These are phyloP conservation scores for Vigna reflexopilosa DNA, from an alignment of 306 rosid species.

Conservation along the genomic window DNA sequence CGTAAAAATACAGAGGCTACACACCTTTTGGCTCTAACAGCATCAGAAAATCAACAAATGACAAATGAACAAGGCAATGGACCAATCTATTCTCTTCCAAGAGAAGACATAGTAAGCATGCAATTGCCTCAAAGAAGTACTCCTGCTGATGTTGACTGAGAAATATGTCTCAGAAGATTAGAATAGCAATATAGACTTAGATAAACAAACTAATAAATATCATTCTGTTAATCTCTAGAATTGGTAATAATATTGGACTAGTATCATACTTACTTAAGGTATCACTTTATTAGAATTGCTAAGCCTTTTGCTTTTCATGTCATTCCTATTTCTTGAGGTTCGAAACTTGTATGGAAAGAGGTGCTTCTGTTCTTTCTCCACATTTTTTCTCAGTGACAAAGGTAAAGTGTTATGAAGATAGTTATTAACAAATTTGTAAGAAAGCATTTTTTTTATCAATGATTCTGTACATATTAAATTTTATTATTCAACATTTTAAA, in stretches of 20 bases:
- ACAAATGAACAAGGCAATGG: conserved; percentile 53
- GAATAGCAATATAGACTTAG: conserved; percentile 33
- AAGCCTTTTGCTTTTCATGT: neutral
- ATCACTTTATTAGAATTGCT: conserved; percentile 34
- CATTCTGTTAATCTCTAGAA: conserved; percentile 37
- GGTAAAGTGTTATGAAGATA: no score
- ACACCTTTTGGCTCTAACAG: conserved; percentile 69
- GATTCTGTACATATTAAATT: no score
- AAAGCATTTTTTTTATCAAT: neutral
- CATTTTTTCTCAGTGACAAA: no score
- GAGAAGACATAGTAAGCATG: conserved; percentile 89
- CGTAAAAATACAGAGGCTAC: conserved; percentile 69
- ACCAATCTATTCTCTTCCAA: conserved; percentile 56
- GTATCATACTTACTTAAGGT: conserved; percentile 9
- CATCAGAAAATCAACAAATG: conserved; percentile 65
- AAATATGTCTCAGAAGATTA: neutral
- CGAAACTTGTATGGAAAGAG: no score
- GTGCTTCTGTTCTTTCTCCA: no score
- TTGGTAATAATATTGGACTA: conserved; percentile 24
- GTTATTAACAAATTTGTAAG: no score
- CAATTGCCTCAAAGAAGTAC: conserved; percentile 84
- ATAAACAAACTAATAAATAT: conserved; percentile 13
- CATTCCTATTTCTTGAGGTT: neutral
- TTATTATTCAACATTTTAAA: neutral
- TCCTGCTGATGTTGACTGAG: conserved; percentile 60